These are phyloP conservation scores for Crithidia thermophila DNA, from an alignment of 208 protist genomes.

Conservation along the genomic window DNA sequence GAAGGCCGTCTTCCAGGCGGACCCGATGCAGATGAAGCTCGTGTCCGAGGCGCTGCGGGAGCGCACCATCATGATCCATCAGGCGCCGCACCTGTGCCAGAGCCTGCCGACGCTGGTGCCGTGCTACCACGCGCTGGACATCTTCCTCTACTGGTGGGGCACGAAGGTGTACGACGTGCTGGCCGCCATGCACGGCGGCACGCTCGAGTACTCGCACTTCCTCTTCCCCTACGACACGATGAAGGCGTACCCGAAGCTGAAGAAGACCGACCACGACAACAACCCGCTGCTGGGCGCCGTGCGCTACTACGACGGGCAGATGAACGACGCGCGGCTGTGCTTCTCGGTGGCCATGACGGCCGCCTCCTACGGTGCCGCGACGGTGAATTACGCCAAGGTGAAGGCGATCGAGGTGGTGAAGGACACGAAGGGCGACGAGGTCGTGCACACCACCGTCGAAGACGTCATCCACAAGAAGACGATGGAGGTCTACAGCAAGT, in stretches of 20 bases:
- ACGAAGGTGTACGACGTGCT: conserved; percentile 92
- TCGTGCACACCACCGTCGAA: conserved; percentile 74
- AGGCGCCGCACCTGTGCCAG: conserved; percentile 93
- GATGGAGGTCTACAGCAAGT: conserved; percentile 82
- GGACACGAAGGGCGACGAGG: conserved; percentile 45
- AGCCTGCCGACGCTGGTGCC: conserved; percentile 93
- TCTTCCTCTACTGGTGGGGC: conserved; percentile 84
- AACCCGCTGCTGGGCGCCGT: conserved; percentile 87
- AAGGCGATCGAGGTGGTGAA: conserved; percentile 56
- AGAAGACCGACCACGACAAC: conserved; percentile 50
- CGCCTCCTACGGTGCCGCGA: conserved; percentile 85
- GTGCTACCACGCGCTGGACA: conserved; percentile 88
- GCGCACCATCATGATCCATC: conserved; percentile 93
- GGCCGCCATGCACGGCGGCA: conserved; percentile 74
- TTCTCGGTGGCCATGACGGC: conserved; percentile 94
- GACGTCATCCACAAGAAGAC: conserved; percentile 77
- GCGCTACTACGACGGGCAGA: conserved; percentile 96
- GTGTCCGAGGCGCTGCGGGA: conserved; percentile 94
- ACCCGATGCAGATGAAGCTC: conserved; percentile 88
- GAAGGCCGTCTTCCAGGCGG: conserved; percentile 84
- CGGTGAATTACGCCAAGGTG: conserved; percentile 94
- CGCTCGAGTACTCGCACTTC: conserved; percentile 84
- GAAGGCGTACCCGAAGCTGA: conserved; percentile 77
- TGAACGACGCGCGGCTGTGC: conserved; percentile 97
- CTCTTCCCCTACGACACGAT: conserved; percentile 80